phyloP scores from a whole-genome alignment of 352 stramenopile genomes.

The Globisporangium sylvaticum region DNA sequence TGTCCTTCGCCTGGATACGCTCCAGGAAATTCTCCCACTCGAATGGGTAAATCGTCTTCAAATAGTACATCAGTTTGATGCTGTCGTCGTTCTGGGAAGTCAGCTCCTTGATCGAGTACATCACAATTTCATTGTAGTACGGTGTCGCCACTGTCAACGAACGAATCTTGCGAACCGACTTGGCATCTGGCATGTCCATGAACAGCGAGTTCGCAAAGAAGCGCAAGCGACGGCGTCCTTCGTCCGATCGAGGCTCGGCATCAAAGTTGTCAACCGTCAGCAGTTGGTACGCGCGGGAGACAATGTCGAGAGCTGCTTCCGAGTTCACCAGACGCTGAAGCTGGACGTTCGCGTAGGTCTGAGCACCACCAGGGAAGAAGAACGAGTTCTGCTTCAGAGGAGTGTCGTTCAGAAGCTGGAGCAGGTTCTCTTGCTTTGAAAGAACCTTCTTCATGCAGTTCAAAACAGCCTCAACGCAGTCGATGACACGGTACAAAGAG shows the following conservation, averaged over 20 bases:
- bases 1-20: constrained; percentile 70
- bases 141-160: constrained; percentile 82
- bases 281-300: constrained; percentile 82
- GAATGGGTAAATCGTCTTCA: constrained; percentile 86
- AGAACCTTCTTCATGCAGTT: constrained; percentile 85
- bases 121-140: constrained; percentile 89
- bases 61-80: constrained; percentile 96
- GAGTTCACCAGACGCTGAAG: constrained; percentile 78
- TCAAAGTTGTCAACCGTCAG: constrained; percentile 88
- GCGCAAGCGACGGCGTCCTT: constrained; percentile 77
- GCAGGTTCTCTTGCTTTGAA: constrained; percentile 79
- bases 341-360: constrained; percentile 81
- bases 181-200: constrained; percentile 88
- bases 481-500: constrained; percentile 80
- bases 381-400: constrained; percentile 85
- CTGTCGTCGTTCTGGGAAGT: constrained; percentile 86
- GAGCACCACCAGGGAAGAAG: constrained; percentile 81
- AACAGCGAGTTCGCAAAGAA: constrained; percentile 89
- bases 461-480: constrained; percentile 75
- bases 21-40: constrained; percentile 86
- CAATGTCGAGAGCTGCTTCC: constrained; percentile 79
- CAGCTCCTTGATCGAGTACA: constrained; percentile 89
- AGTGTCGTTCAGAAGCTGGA: constrained; percentile 84
- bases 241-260: constrained; percentile 79
- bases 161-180: constrained; percentile 81